Evolutionary conservation across 2,329 filamentous ascomycete species (phyloP), one percentile per base, ranked within the genome.

Genomic region (Trichoderma atroviride): DNA sequence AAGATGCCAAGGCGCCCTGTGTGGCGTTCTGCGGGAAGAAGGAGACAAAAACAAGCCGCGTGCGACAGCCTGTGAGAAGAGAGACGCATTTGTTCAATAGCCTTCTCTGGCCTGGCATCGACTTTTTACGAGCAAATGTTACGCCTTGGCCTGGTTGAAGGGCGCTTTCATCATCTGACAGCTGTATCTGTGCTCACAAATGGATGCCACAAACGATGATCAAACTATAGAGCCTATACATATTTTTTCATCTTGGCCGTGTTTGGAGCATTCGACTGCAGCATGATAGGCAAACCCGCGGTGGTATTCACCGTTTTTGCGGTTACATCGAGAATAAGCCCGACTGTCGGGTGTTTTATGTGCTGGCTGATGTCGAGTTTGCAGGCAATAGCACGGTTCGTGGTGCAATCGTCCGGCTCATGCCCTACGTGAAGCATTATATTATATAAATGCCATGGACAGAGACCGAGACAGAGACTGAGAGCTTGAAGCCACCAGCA

Each of bases 61-160:
- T 70, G 63, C 50, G 29, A 70, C 69, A 13, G 47, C n/a, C 63
- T 35, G 40, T 58, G 63, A 29, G 29, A 52, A 50, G 53, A 55
- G 53, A 29, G 50, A 33, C 50, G 33, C 59, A 40, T 33, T 43
- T 55, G 33, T 27, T 59, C 22, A 58, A 24, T 5, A 31, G 53
- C 24, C 31, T 47, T 24, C 13, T 50, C 53, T 29, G 53, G n/a
- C 40, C n/a, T 47, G 37, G 29, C 37, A 58, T 58, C 50, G 63
- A 53, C 27, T 58, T 29, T 24, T 66, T 58, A 58, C 53, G 55
- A 56, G 29, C 55, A 50, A 37, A 66, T 66, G 40, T 40, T 27
- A 66, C 40, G 40, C 55, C 29, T 29, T 29, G 7, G 27, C 22
- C 22, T 52, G 29, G 29, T n/a, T 33, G 35, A 35, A 60, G 31